Base-by-base conservation (phyloP, 148 eudicot species). In the Nepenthes gracilis region DNA sequence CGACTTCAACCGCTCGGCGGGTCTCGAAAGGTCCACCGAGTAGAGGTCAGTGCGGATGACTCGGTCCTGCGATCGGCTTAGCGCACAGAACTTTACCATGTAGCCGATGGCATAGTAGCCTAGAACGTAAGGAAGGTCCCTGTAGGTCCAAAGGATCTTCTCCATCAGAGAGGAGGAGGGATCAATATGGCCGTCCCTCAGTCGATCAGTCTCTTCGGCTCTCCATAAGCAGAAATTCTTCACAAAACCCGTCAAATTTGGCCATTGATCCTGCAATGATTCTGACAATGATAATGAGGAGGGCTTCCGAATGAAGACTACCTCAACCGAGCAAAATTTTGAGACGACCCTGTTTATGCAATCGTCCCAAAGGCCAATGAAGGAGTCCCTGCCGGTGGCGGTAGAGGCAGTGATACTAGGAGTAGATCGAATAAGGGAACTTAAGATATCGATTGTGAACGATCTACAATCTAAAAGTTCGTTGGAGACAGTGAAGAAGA, bases 301-400 rank as follows among this genome's bases (percentile, higher is more conserved):
- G 14, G 76, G 71, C 58, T 85, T 89, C 33, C 96, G 80, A 15
- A 84, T 59, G 35, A 89, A 71, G 5, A 54, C 58, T 66, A 85
- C 69, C 9, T 81, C 85, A 6, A 66, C 36, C 9, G 92, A 71
- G 58, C 87, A 83, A 47, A 89, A 85, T 71, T 80, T 89, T 8
- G 93, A 76, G 2, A 89, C 55, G 10, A 80, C 67, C 14, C 93
- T 70, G 67, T 89, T 89, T 60, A 89, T 80, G 68, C 85, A 83
- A 69, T 89, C 93, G 32, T 89, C 96, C 96, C 96, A 89, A 34
- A 89, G 74, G 66, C 74, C 71, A 13, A 89, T 83, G 79, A 74
- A 89, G 7, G 89, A 85, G 55, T 89, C 96, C 33, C 93, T 65
- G 33, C 59, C 58, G 0, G 11, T 49, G n/a, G 53, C 53, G 3